These are phyloP conservation scores for Colletotrichum acutatum DNA, from an alignment of 2,329 filamentous ascomycete genomes.

Conservation along the genomic window DNA sequence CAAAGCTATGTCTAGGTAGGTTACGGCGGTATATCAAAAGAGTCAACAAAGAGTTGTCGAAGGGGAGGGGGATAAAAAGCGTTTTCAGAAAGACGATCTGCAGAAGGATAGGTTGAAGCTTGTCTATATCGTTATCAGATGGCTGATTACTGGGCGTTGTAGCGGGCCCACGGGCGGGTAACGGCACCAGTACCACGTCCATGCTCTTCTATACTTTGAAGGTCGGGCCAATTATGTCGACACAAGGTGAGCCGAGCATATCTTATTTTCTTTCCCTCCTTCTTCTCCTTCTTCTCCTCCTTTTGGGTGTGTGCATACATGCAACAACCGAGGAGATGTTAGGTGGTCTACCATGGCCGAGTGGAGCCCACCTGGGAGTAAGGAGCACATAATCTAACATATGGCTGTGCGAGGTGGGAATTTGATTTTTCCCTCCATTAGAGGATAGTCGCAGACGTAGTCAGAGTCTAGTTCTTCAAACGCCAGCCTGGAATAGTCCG, in stretches of 20 bases:
- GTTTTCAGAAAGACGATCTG: constrained; percentile 8
- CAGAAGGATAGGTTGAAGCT: constrained; percentile 6
- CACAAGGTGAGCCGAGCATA: constrained; percentile 19
- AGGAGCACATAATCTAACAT: not conserved
- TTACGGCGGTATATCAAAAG: not conserved
- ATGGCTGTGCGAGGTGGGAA: too few species aligned
- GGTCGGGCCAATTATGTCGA: constrained; percentile 29
- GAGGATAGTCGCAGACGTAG: constrained; percentile 4
- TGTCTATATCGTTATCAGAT: constrained; percentile 14
- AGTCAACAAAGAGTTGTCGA: not conserved
- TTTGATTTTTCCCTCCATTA: not conserved
- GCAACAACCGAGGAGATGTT: not conserved
- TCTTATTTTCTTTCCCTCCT: constrained; percentile 3
- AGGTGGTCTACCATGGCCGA: not conserved
- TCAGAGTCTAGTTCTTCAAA: constrained; percentile 27
- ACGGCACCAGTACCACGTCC: constrained; percentile 23
- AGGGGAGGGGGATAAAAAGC: not conserved
- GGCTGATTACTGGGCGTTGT: constrained; percentile 23
- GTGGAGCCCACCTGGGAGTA: constrained; percentile 16
- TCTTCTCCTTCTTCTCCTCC: too few species aligned
- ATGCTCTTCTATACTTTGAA: constrained; percentile 9
- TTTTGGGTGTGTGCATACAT: not conserved
- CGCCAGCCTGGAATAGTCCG: constrained; percentile 18
- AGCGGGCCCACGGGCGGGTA: constrained; percentile 7
- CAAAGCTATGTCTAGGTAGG: constrained; percentile 3